A percentile compares a stretch with the other conserved stretches of the same genome.
Evolutionary conservation across 2,329 filamentous ascomycete genomes (phyloP).

Genomic region (Dothideomycetes sp.): DNA sequence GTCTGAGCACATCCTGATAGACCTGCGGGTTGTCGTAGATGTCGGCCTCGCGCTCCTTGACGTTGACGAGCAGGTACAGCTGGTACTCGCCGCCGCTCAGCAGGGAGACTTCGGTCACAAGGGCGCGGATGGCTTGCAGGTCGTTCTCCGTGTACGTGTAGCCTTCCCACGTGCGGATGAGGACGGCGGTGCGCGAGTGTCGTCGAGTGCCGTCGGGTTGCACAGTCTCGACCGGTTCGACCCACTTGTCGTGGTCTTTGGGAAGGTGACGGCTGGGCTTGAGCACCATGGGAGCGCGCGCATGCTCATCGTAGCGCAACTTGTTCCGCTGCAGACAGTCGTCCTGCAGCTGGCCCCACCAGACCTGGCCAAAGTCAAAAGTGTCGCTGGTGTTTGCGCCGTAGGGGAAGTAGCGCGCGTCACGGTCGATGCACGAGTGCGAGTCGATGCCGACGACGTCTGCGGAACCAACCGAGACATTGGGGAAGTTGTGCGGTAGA

Average conservation of each 20-base stretch:
- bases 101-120: conserved; percentile 35
- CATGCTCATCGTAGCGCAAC: conserved; percentile 41
- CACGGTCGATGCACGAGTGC: conserved; percentile 55
- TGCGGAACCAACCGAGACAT: conserved; percentile 53
- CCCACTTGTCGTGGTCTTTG: background rate
- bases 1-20: conserved; percentile 49
- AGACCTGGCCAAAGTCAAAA: conserved; percentile 52
- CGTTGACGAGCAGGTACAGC: conserved; percentile 36
- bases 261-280: conserved; percentile 15
- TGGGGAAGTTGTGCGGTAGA: conserved; percentile 46
- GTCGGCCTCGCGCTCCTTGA: conserved; percentile 42
- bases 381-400: conserved; percentile 28
- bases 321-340: conserved; percentile 56
- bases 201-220: conserved; percentile 17
- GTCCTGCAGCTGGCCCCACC: conserved; percentile 62
- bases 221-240: conserved; percentile 3
- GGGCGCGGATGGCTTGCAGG: conserved; percentile 32
- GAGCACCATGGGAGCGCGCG: conserved; percentile 22
- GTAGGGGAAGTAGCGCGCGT: conserved; percentile 43
- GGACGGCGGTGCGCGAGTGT: conserved; percentile 32
- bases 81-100: conserved; percentile 37
- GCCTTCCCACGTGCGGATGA: conserved; percentile 36
- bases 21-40: conserved; percentile 49
- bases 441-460: conserved; percentile 49
- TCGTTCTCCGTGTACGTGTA: conserved; percentile 37